Base-by-base conservation (phyloP, 257 asterid genomes). In the Nyctanthes arbortristis region DNA sequence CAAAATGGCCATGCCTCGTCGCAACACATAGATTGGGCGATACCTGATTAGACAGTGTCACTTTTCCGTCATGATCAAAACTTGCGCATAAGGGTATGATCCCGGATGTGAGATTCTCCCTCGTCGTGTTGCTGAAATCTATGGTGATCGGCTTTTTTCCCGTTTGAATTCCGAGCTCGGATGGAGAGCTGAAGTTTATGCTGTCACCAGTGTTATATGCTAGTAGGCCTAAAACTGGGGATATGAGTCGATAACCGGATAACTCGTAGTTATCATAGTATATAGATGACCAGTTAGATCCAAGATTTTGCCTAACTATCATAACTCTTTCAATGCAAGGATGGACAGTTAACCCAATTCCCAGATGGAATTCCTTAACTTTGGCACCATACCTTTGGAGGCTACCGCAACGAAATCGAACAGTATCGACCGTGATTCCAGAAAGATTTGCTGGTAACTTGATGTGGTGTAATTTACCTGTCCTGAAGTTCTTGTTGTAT, bases 321-420 rank as follows among this genome's bases (percentile, higher is more conserved):
- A 93, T 20, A 8, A 89, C 87, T 71, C 98, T 71, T 56, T 87
- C 78, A 34, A 60, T 37, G 67, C 96, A 89, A 5, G 90, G 96
- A 57, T 70, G 78, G 4, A 79, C 77, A 14, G 57, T 66, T 0
- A 79, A 43, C 6, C 98, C 96, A 2, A 54, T 47, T 12, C 76
- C 66, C 13, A 93, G 13, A 31, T 49, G 61, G 68, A 93, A 93
- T 29, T 90, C 94, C 13, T 78, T 63, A 13, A 93, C 55, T 31
- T 64, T 80, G 2, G 92, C 91, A 5, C 98, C 98, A 29, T 90
- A 85, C 57, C 98, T 71, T 9, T 81, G 69, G 0, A 93, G 92
- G 31, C 98, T 93, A 16, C 97, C 98, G 52, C 98, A 93, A 0
- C 98, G 80, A 66, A 80, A 69, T 56, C 91, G 82, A 4, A 86